Conservation (phyloP, 371 early-diverging fungal species). For the Synchytrium microbalum region DNA sequence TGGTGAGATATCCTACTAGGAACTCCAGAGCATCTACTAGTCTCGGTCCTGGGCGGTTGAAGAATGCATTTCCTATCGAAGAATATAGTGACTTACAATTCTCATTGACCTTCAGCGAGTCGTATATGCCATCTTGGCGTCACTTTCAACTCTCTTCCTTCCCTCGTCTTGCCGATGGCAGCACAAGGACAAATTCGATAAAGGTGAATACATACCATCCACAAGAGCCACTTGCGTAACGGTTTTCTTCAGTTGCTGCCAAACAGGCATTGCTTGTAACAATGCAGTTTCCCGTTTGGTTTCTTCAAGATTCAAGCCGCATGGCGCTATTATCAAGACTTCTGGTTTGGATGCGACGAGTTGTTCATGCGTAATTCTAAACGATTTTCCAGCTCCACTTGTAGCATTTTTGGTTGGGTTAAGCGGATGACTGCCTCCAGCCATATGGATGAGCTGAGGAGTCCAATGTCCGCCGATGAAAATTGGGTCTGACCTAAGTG, state of each 20-base stretch:
- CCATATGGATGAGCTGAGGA: slow-evolving; percentile 46
- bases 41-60: slow-evolving; percentile 52
- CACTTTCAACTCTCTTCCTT: too few relatives aligned
- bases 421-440: slow-evolving; percentile 47
- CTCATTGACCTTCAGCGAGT: slow-evolving; percentile 10
- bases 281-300: slow-evolving; percentile 19
- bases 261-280: slow-evolving; percentile 6
- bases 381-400: neutral
- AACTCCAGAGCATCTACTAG: slow-evolving; percentile 41
- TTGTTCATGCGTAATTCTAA: slow-evolving; percentile 18
- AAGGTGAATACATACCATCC: too few relatives aligned
- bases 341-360: slow-evolving; percentile 16
- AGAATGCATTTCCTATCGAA: slow-evolving; percentile 32
- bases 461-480: slow-evolving; percentile 17
- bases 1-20: slow-evolving; percentile 30
- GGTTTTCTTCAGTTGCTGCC: slow-evolving; percentile 4
- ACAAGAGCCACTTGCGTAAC: slow-evolving; percentile 18
- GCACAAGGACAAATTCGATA: slow-evolving; percentile 20
- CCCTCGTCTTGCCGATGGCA: neutral
- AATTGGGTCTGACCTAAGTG: too few relatives aligned
- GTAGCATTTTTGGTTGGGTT: slow-evolving; percentile 13
- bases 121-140: too few relatives aligned
- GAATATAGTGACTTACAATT: neutral
- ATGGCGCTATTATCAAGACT: slow-evolving; percentile 23
- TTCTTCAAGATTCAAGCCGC: slow-evolving; percentile 25